phyloP scores from a whole-genome alignment of 1,139 yeast genomes.

The Suhomyces taliae region DNA sequence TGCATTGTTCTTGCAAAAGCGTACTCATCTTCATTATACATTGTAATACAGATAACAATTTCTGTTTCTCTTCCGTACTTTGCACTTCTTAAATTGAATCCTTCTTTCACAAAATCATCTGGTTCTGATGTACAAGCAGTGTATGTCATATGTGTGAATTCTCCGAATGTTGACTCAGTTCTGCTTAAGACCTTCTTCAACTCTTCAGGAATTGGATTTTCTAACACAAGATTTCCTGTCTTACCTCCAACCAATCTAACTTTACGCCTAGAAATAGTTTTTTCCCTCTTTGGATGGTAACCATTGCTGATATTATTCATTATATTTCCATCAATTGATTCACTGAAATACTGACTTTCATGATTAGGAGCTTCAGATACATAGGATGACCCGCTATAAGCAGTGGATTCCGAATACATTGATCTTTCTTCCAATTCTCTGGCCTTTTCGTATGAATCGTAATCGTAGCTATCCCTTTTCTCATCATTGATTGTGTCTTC shows the following conservation, averaged over 20 bases:
- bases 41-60: slow-evolving; percentile 83
- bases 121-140: slow-evolving; percentile 93
- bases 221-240: slow-evolving; percentile 79
- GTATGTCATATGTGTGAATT: slow-evolving; percentile 90
- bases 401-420: slow-evolving; percentile 40
- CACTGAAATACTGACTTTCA: slow-evolving; percentile 42
- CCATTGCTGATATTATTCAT: slow-evolving; percentile 45
- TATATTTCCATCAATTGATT: slow-evolving; percentile 46
- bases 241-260: slow-evolving; percentile 61
- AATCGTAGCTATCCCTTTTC: slow-evolving; percentile 30
- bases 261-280: slow-evolving; percentile 44
- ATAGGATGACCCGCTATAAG: slow-evolving; percentile 36
- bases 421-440: slow-evolving; percentile 37
- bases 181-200: slow-evolving; percentile 75
- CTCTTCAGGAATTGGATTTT: slow-evolving; percentile 91
- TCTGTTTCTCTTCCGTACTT: slow-evolving; percentile 88
- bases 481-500: slow-evolving; percentile 25
- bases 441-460: slow-evolving; percentile 39
- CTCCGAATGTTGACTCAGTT: slow-evolving; percentile 76
- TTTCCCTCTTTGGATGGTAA: slow-evolving; percentile 39
- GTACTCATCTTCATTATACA: slow-evolving; percentile 93
- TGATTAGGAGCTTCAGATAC: slow-evolving; percentile 20
- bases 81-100: slow-evolving; percentile 82
- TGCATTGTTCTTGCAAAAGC: slow-evolving; percentile 91
- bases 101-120: slow-evolving; percentile 73